A percentile compares a stretch with the other conserved stretches of the same genome.
These are phyloP conservation scores for Solanum virginianum DNA, from an alignment of 257 asterid species.

Conservation along the genomic window DNA sequence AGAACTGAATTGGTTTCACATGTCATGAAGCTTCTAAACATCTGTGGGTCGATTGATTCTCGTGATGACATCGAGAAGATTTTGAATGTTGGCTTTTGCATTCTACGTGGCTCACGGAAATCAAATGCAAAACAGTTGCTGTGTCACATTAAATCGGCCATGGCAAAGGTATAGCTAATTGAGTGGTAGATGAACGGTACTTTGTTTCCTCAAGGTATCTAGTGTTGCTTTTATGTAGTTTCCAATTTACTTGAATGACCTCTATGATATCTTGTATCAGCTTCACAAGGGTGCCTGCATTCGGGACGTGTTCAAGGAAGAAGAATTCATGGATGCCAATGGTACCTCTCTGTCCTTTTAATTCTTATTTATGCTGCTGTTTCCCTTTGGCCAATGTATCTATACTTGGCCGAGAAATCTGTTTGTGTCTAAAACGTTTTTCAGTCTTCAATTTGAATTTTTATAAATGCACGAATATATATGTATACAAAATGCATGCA, in stretches of 20 bases:
- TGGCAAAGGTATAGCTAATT: slow-evolving; percentile 48
- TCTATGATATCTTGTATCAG: slow-evolving; percentile 30
- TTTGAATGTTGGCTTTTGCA: slow-evolving; percentile 33
- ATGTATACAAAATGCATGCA: neutral
- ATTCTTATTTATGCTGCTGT: neutral
- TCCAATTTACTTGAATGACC: slow-evolving; percentile 5
- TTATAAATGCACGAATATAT: neutral
- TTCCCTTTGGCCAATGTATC: neutral
- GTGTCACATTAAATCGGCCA: slow-evolving; percentile 33
- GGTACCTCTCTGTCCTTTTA: slow-evolving; percentile 19
- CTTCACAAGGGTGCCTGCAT: slow-evolving; percentile 38
- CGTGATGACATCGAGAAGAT: slow-evolving; percentile 37
- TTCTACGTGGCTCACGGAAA: slow-evolving; percentile 45
- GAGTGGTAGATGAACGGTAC: slow-evolving; percentile 13
- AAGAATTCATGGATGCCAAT: slow-evolving; percentile 12
- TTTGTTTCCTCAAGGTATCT: slow-evolving; percentile 6
- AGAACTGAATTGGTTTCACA: slow-evolving; percentile 57
- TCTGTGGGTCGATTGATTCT: slow-evolving; percentile 37
- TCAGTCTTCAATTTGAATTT: neutral
- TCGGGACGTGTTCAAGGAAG: slow-evolving; percentile 42
- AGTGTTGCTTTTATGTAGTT: neutral
- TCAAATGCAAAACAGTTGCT: slow-evolving; percentile 37
- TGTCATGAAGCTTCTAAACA: slow-evolving; percentile 33
- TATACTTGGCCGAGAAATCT: neutral
- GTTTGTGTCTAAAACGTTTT: neutral